Conservation (phyloP, 176 grass and related monocot species). For the Aegilops longissima region DNA sequence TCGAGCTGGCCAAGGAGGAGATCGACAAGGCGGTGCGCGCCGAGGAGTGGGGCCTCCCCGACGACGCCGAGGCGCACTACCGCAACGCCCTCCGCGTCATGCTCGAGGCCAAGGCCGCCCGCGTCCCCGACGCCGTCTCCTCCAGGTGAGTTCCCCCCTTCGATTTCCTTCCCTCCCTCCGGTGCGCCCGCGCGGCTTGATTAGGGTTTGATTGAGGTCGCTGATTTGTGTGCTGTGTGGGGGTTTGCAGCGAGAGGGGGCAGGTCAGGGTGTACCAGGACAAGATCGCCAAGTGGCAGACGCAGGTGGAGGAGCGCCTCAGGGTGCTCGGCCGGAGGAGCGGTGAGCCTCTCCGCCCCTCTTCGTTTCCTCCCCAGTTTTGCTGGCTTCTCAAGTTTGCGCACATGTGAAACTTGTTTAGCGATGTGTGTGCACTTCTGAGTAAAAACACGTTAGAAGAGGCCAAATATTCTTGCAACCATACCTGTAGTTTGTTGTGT, state of each 20-base stretch:
- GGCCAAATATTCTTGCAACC: background rate
- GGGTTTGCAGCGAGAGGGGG: constrained; percentile 49
- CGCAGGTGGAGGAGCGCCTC: constrained; percentile 74
- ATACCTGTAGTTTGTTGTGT: background rate
- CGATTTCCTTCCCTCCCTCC: background rate
- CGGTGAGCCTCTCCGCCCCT: constrained; percentile 22
- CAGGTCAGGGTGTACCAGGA: constrained; percentile 83
- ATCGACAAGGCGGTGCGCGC: constrained; percentile 92
- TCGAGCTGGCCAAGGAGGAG: constrained; percentile 95
- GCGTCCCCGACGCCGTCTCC: constrained; percentile 74
- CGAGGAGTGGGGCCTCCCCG: constrained; percentile 83
- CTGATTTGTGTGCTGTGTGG: background rate
- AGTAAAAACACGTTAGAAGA: background rate
- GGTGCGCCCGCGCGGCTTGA: background rate
- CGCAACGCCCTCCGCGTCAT: constrained; percentile 74
- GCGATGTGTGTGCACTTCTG: background rate
- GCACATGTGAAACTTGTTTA: background rate
- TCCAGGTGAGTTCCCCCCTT: constrained; percentile 42
- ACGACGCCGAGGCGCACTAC: constrained; percentile 76
- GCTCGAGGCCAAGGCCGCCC: constrained; percentile 86
- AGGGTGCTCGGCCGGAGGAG: constrained; percentile 67
- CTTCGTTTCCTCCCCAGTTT: background rate
- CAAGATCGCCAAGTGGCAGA: constrained; percentile 92
- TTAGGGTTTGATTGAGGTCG: constrained; percentile 1
- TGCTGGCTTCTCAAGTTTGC: background rate